A percentile compares a stretch with the other conserved stretches of the same genome.
Conservation (phyloP, 257 asterid species). For the Solanum neorickii region DNA sequence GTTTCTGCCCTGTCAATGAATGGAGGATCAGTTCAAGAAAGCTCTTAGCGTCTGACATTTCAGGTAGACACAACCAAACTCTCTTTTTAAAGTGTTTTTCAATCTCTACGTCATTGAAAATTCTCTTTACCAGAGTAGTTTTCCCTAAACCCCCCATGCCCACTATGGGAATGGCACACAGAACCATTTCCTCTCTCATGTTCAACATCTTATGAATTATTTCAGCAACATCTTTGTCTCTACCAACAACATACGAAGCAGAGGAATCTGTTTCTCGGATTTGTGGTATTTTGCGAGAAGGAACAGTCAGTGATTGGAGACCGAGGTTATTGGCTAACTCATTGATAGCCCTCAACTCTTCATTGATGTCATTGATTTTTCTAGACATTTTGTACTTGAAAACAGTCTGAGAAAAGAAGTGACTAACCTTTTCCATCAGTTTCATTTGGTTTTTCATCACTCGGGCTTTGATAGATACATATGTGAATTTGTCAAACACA, state of each 20-base stretch:
- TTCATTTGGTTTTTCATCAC: neutral
- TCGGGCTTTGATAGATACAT: neutral
- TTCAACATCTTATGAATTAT: neutral
- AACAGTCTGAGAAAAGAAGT: neutral
- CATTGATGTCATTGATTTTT: neutral
- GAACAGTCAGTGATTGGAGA: neutral
- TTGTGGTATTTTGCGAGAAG: neutral
- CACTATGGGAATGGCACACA: neutral
- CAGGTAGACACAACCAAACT: constrained; percentile 5
- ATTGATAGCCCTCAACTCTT: neutral
- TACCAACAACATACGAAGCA: neutral
- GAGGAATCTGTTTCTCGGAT: neutral
- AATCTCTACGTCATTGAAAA: neutral
- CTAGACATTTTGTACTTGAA: neutral
- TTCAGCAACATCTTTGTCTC: neutral
- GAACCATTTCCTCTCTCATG: neutral
- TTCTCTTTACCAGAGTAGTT: neutral
- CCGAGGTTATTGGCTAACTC: neutral
- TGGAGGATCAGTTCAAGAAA: neutral
- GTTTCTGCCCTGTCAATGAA: neutral
- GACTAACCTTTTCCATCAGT: neutral
- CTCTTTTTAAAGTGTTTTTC: neutral
- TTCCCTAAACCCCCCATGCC: constrained; percentile 8
- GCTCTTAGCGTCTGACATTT: neutral
- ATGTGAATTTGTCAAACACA: constrained; percentile 3